A percentile compares a stretch with the other conserved stretches of the same genome.
phyloP scores from a whole-genome alignment of 768 basidiomycete genomes.

The Kwoniella shandongensis region DNA sequence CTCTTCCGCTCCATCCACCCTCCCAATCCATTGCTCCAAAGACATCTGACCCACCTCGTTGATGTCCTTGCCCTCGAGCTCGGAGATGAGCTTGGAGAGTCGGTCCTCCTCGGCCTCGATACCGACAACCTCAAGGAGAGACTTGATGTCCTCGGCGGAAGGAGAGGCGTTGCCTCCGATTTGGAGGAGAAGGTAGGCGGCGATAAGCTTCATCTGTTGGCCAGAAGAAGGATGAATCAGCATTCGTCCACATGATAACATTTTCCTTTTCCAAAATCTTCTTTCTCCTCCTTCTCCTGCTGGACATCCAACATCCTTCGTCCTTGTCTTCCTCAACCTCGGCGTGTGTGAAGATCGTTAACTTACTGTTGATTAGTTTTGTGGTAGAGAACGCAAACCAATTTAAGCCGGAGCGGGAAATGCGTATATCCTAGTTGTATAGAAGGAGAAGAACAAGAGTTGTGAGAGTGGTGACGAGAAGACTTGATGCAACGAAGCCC shows the following conservation, averaged over 20 bases:
- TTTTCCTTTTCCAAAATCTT: neutral
- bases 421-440: constrained; percentile 21
- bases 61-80: constrained; percentile 87
- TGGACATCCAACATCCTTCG: neutral
- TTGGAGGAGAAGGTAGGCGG: constrained; percentile 95
- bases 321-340: too few relatives aligned
- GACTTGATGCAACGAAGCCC: neutral
- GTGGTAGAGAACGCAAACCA: constrained; percentile 24
- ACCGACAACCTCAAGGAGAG: constrained; percentile 78
- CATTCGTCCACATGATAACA: neutral
- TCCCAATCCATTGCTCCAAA: neutral
- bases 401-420: constrained; percentile 37
- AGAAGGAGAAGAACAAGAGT: neutral
- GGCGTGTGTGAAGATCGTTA: too few relatives aligned
- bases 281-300: neutral
- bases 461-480: neutral
- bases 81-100: constrained; percentile 76
- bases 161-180: constrained; percentile 88
- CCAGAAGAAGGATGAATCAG: neutral
- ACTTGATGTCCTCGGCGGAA: constrained; percentile 80
- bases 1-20: neutral
- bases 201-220: constrained; percentile 60
- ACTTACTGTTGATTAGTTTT: constrained; percentile 16
- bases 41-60: constrained; percentile 61
- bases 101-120: constrained; percentile 83